A percentile compares a stretch with the other conserved stretches of the same genome.
phyloP scores from a whole-genome alignment of 257 asterid species.

The Eustoma russellianum region DNA sequence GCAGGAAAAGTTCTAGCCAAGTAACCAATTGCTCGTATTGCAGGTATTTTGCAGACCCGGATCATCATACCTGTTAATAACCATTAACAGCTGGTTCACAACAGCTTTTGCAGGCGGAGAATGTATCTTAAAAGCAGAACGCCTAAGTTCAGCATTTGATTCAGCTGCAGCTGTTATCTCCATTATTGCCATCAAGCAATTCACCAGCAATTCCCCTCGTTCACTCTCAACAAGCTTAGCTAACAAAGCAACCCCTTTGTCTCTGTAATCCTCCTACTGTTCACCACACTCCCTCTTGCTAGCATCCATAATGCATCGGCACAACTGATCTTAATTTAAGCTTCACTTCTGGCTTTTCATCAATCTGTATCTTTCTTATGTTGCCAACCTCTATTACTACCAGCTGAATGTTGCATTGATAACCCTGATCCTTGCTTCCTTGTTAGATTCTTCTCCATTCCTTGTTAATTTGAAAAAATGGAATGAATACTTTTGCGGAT shows the following conservation, averaged over 20 bases:
- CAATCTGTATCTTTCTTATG: constrained; percentile 51
- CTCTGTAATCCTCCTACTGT: constrained; percentile 61
- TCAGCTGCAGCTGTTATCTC: constrained; percentile 78
- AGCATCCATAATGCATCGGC: constrained; percentile 81
- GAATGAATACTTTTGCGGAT: constrained; percentile 45
- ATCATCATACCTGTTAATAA: constrained; percentile 35
- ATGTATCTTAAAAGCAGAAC: constrained; percentile 61
- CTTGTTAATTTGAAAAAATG: constrained; percentile 56
- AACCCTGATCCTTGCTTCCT: constrained; percentile 31
- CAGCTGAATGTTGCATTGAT: constrained; percentile 37
- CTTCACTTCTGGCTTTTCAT: constrained; percentile 60
- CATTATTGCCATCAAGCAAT: constrained; percentile 64
- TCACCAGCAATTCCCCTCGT: constrained; percentile 48
- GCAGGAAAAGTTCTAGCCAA: constrained; percentile 79
- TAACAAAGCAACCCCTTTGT: constrained; percentile 76
- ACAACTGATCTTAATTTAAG: constrained; percentile 45
- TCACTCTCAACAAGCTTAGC: constrained; percentile 69
- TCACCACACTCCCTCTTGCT: constrained; percentile 51
- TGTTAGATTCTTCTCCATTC: constrained; percentile 43
- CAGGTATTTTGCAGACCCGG: constrained; percentile 31
- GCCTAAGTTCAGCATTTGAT: constrained; percentile 52
- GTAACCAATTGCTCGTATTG: constrained; percentile 54
- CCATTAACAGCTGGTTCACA: constrained; percentile 65
- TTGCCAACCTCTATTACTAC: constrained; percentile 38
- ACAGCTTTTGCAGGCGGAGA: constrained; percentile 83